Base-by-base conservation (phyloP, 2,329 filamentous ascomycete genomes). In the Coniosporium tulheliwenetii region DNA sequence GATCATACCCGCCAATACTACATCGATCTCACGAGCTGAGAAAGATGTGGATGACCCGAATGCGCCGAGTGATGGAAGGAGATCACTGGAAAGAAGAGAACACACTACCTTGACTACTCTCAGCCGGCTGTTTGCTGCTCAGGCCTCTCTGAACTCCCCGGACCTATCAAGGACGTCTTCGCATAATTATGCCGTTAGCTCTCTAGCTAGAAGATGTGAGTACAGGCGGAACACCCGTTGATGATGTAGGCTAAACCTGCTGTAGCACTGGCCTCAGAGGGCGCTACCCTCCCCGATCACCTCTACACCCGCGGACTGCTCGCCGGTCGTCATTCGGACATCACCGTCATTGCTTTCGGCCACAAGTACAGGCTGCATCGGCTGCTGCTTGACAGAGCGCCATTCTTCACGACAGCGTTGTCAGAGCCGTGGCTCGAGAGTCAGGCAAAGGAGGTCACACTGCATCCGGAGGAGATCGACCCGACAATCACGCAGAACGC, bases 351-450 rank as follows among this genome's bases (percentile, higher is more conserved):
- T 41, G 70, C 70, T 1, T 74, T 74, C 48, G 65, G 64, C 8
- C 63, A 65, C 36, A 56, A 57, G 38, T 74, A 74, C 52, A 61
- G 60, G 43, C 59, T 74, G 5, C 70, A 74, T 48, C 67, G 70
- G 13, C 55, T 74, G 8, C 62, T 74, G 14, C 65, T 74, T 14
- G 70, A 73, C 49, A 65, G 67, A 39, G 67, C 71, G 4, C 69
- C 70, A 0, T 74, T 72, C 60, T 75, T 75, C 52, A 61, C 64
- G 2, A 66, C 64, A 10, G 69, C 69, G 10, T 57, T 74, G 16
- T 71, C 67, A 0, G 69, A 66, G 31, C 67, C 69, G n/a, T 75
- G 70, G 70, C 56, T 69, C 8, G 70, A 74, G 48, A 69, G 69
- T 44, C 62, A 59, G 31, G 59, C 66, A 4, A 70, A 63, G 44